Evolutionary conservation across 306 rosid species (phyloP).

Genomic region (Rubus parviflorus): DNA sequence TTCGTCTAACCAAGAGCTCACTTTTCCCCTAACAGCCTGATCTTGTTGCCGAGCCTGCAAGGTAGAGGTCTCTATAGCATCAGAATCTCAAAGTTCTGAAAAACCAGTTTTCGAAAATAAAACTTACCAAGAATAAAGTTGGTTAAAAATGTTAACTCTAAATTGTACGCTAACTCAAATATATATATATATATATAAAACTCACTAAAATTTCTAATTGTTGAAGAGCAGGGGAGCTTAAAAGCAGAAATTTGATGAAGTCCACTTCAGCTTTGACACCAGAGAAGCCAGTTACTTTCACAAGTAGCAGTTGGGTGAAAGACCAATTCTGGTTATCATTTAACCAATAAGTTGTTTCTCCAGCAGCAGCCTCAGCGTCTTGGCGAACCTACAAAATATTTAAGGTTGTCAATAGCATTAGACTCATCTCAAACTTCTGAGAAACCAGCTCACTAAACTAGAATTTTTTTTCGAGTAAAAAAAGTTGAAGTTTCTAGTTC

Average conservation of each 20-base stretch:
- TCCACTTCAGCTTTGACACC: conserved; percentile 50
- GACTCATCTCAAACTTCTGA: not conserved
- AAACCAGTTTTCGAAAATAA: not conserved
- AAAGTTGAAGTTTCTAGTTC: too few relatives aligned
- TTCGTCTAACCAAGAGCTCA: not conserved
- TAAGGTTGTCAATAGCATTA: not conserved
- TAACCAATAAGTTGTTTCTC: conserved; percentile 23
- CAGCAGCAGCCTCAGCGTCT: not conserved
- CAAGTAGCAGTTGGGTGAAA: conserved; percentile 39
- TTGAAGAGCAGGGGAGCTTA: not conserved
- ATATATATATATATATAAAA: not conserved
- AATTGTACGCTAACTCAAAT: not conserved
- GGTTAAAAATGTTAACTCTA: not conserved
- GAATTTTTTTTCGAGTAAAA: too few relatives aligned
- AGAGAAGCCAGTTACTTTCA: conserved; percentile 41
- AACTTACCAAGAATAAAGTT: not conserved
- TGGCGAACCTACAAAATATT: not conserved
- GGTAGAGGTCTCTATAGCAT: not conserved
- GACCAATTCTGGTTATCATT: conserved; percentile 25
- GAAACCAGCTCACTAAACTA: not conserved
- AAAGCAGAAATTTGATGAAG: conserved; percentile 48
- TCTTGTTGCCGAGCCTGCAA: not conserved
- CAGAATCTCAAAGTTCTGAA: not conserved
- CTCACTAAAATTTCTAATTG: not conserved
- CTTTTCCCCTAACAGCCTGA: not conserved